Percentiles rank a stretch among this genome's conserved stretches.
These are phyloP conservation scores for Exophiala sp. DNA, from an alignment of 2,329 filamentous ascomycete species.

Conservation along the genomic window DNA sequence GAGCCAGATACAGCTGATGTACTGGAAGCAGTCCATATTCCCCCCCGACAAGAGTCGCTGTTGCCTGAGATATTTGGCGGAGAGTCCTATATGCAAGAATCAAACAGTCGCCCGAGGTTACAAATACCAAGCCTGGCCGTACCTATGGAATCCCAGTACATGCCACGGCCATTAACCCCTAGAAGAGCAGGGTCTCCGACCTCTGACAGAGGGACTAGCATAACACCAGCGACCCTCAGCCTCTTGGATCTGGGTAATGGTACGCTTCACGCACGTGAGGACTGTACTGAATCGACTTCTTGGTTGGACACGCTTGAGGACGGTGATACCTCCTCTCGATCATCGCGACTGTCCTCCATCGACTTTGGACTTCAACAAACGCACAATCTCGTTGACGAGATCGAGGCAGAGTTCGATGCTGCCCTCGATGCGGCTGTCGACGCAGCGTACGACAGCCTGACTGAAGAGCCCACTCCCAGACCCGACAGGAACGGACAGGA, in stretches of 20 bases:
- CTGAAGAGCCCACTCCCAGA: conserved; percentile 44
- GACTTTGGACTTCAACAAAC: conserved; percentile 15
- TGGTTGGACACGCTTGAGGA: conserved; percentile 95
- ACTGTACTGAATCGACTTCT: conserved; percentile 73
- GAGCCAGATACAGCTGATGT: conserved; percentile 29
- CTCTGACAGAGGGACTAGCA: conserved; percentile 19
- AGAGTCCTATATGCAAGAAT: conserved; percentile 21
- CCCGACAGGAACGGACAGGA: conserved; percentile 60
- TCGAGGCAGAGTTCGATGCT: conserved; percentile 79
- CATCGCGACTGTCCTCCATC: conserved; percentile 48
- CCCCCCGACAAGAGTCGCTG: conserved; percentile 28
- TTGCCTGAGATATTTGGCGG: conserved; percentile 26
- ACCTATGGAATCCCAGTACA: conserved; percentile 51
- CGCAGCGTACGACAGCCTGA: conserved; percentile 65
- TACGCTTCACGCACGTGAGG: conserved; percentile 20
- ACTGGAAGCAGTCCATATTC: conserved; percentile 24
- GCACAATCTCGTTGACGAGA: conserved; percentile 23
- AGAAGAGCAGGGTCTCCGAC: conserved; percentile 50
- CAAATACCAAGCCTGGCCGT: conserved; percentile 28
- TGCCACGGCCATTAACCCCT: conserved; percentile 67
- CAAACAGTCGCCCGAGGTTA: conserved; percentile 23
- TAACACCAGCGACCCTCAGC: conserved; percentile 12
- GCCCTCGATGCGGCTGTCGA: conserved; percentile 93
- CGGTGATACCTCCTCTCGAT: conserved; percentile 70
- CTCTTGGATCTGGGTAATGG: conserved; percentile 28